These are phyloP conservation scores for Sphagnum tenellum DNA, from an alignment of 225 moss, liverwort and hornwort species.

Conservation along the genomic window DNA sequence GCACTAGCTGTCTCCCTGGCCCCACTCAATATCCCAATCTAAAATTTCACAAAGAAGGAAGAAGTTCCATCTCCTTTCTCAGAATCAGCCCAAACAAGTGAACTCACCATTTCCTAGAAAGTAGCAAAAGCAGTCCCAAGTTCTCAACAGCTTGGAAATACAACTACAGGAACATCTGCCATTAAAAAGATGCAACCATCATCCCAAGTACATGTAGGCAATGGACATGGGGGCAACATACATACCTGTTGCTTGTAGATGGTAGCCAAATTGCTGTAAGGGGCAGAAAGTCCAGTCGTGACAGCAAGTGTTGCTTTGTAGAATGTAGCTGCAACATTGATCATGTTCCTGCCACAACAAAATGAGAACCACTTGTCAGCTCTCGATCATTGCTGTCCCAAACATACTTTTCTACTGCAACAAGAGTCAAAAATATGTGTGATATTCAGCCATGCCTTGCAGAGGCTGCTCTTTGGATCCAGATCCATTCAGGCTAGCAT, in stretches of 20 bases:
- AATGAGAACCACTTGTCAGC: slow-evolving; percentile 15
- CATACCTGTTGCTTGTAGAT: slow-evolving; percentile 97
- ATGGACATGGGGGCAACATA: slow-evolving; percentile 76
- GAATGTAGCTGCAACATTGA: slow-evolving; percentile 75
- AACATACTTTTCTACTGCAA: too few relatives aligned
- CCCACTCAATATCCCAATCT: too few relatives aligned
- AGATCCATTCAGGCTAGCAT: too few relatives aligned
- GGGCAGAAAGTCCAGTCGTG: slow-evolving; percentile 90
- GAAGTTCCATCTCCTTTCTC: slow-evolving; percentile 1
- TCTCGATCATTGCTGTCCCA: too few relatives aligned
- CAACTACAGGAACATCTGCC: background rate
- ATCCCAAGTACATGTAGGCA: slow-evolving; percentile 38
- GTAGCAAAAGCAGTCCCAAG: too few relatives aligned
- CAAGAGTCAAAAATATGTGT: too few relatives aligned
- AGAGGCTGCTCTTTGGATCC: too few relatives aligned
- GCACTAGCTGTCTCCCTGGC: too few relatives aligned
- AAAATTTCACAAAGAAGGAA: too few relatives aligned
- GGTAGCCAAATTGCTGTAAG: slow-evolving; percentile 96
- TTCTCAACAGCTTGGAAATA: background rate
- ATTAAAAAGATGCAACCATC: background rate
- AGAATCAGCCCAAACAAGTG: background rate
- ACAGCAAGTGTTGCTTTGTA: slow-evolving; percentile 92
- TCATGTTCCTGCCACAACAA: slow-evolving; percentile 70
- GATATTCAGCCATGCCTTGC: too few relatives aligned
- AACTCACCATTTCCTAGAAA: background rate